Evolutionary conservation across 2,329 filamentous ascomycete genomes (phyloP), one percentile per base, ranked within the genome.

Genomic region (Lasiodiplodia sp.): DNA sequence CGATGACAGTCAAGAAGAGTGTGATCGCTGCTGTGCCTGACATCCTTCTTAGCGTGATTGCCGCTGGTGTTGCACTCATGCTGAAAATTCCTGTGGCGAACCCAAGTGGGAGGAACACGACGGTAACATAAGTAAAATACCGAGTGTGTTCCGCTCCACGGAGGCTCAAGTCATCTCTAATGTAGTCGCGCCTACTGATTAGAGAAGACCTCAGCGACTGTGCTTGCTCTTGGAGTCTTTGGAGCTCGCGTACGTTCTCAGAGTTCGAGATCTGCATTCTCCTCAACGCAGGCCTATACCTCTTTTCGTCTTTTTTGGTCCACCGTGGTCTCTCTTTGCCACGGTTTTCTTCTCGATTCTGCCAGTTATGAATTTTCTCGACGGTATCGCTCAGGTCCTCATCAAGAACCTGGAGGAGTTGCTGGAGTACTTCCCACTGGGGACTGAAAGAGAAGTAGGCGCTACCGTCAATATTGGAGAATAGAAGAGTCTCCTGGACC

Each of bases 101-200:
- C 8, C 77, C 74, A 0, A 77, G 69, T 0, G 77, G 77, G 2
- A 79, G 70, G 66, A 79, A 80, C 14, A 79, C 73, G 2, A 78
- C 74, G 0, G 77, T 80, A 1, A 78, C 74, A 55, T 79, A 78
- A 0, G 78, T 79, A 66, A 80, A 79, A 31, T 75, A 72, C 0
- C 71, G 71, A 44, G 79, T 74, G 51, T 78, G 75, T 56, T 77
- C 72, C 0, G 73, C 70, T 18, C 73, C 63, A 11, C 37, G 58
- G 12, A 72, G 70, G 21, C 65, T 71, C 18, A 72, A 63, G 10
- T 74, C 71, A 10, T 71, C 67, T 23, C 72, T 67, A 21, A 71
- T 72, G 0, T 72, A 70, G 28, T 71, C 71, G 25, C 72, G 68
- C 2, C 64, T 68, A 37, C 68, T 70, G 4, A 53, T 70, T 1